Percentiles rank a stretch among this genome's conserved stretches.
Conservation (phyloP, 78 protist species). For the Mantamonas sphyraenae region DNA sequence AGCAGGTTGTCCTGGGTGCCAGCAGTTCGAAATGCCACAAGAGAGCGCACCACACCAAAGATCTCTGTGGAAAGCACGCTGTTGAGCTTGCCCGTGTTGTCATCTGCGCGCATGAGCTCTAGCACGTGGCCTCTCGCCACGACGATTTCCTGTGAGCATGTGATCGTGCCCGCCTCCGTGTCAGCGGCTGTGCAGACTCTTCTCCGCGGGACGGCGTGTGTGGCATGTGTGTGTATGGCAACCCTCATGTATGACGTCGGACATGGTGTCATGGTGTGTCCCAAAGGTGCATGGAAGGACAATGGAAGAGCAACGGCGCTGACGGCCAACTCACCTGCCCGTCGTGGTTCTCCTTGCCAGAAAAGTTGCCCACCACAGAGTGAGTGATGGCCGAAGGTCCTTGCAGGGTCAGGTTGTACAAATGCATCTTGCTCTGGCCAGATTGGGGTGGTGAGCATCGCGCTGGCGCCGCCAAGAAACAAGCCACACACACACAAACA, state of each 20-base stretch:
- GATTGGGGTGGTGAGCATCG: neutral
- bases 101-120: slow-evolving; percentile 48
- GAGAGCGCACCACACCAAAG: slow-evolving; percentile 45
- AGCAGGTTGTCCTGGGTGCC: slow-evolving; percentile 74
- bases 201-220: neutral
- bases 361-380: slow-evolving; percentile 74
- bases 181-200: too few relatives aligned
- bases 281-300: too few relatives aligned
- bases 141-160: slow-evolving; percentile 49
- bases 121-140: slow-evolving; percentile 45
- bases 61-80: slow-evolving; percentile 25
- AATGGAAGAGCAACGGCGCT: neutral
- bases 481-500: too few relatives aligned
- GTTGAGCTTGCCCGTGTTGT: slow-evolving; percentile 19
- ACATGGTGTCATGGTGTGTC: too few relatives aligned
- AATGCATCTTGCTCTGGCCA: slow-evolving; percentile 22
- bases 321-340: neutral
- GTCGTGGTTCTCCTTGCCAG: slow-evolving; percentile 34
- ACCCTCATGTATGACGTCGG: too few relatives aligned
- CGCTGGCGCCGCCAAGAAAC: too few relatives aligned
- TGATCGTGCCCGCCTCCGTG: too few relatives aligned
- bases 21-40: slow-evolving; percentile 34
- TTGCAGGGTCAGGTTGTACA: slow-evolving; percentile 79
- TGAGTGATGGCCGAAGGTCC: slow-evolving; percentile 58
- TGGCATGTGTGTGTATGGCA: neutral